Percentiles rank a stretch among this genome's conserved stretches.
These are phyloP conservation scores for Populus trichocarpa DNA, from an alignment of 441 rosid genomes.

Conservation along the genomic window DNA sequence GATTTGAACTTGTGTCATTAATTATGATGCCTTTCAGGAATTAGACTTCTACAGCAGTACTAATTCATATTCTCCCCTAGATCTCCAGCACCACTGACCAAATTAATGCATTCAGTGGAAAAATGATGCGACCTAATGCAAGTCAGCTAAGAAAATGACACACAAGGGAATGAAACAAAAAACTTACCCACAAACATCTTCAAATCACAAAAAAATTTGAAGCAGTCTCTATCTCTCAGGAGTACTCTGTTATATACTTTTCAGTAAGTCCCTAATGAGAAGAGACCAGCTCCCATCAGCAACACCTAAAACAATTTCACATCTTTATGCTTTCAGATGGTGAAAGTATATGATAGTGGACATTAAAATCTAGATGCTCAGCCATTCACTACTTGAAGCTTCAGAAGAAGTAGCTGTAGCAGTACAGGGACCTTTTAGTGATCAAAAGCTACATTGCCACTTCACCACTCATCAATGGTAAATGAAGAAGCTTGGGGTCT, in stretches of 20 bases:
- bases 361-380: neutral
- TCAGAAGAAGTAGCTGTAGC: too few relatives aligned
- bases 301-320: neutral
- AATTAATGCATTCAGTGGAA: neutral
- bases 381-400: too few relatives aligned
- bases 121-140: neutral
- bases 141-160: neutral
- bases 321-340: neutral
- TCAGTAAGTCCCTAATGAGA: neutral
- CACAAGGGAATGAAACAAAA: neutral
- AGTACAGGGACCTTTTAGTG: too few relatives aligned
- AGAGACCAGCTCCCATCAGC: neutral
- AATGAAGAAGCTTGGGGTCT: too few relatives aligned
- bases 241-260: neutral
- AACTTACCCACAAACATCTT: neutral
- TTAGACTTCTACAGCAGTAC: neutral
- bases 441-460: too few relatives aligned
- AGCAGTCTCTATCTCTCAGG: neutral
- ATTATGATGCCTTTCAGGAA: neutral
- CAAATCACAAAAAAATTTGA: neutral
- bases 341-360: neutral
- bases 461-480: too few relatives aligned
- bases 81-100: neutral
- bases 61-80: neutral
- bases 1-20: neutral